phyloP scores from a whole-genome alignment of 176 grass and related monocot species.

The Alopecurus myosuroides region DNA sequence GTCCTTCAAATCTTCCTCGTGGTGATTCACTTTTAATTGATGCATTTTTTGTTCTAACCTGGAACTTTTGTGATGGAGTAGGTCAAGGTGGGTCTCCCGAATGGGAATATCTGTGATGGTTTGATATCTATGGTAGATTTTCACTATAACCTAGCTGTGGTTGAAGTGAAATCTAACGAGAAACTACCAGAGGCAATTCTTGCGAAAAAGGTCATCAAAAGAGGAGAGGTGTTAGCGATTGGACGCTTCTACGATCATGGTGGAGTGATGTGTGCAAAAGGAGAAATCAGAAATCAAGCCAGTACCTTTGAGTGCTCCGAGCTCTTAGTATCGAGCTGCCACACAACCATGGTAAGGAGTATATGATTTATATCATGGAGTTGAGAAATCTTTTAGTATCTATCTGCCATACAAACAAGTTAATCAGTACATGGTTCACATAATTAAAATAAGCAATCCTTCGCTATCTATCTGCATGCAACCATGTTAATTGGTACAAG shows the following conservation, averaged over 20 bases:
- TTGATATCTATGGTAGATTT: not conserved
- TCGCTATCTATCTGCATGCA: too few relatives aligned
- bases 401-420: not conserved
- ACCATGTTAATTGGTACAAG: too few relatives aligned
- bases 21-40: not conserved
- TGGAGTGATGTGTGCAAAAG: not conserved
- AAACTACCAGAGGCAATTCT: not conserved
- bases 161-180: not conserved
- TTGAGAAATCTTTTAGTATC: not conserved
- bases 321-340: constrained; percentile 6
- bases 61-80: not conserved
- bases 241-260: constrained; percentile 1
- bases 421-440: too few relatives aligned
- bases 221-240: not conserved
- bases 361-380: too few relatives aligned
- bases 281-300: not conserved
- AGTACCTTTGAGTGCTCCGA: not conserved
- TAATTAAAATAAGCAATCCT: too few relatives aligned
- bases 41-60: not conserved
- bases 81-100: not conserved
- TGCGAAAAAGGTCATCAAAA: not conserved
- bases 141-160: not conserved
- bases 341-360: constrained; percentile 2
- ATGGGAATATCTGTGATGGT: not conserved
- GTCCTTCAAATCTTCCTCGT: not conserved